Evolutionary conservation across 306 rosid species (phyloP).

Genomic region (Acacia crassicarpa): DNA sequence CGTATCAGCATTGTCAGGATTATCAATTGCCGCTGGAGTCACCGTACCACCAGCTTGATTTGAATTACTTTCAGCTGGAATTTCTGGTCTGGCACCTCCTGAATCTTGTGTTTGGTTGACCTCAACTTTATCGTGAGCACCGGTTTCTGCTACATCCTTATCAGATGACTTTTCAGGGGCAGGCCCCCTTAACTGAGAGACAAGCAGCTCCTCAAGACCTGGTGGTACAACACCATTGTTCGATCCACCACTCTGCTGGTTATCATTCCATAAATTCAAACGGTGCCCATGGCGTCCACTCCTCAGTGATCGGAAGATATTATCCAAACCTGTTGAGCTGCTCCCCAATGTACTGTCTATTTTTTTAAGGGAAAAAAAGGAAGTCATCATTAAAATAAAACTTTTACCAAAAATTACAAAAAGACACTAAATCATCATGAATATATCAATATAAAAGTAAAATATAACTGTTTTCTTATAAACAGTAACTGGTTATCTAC

Average conservation of each 20-base stretch:
- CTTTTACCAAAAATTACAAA: neutral
- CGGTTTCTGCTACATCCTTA: conserved; percentile 45
- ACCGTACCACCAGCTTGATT: conserved; percentile 45
- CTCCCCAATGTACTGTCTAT: conserved; percentile 67
- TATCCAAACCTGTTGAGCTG: conserved; percentile 72
- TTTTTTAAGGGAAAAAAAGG: neutral
- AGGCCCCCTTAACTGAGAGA: conserved; percentile 82
- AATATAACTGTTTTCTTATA: neutral
- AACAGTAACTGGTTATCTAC: neutral
- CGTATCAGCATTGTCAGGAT: conserved; percentile 41
- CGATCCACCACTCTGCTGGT: conserved; percentile 78
- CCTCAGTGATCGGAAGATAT: conserved; percentile 87
- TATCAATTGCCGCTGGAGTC: conserved; percentile 35
- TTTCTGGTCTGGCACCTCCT: conserved; percentile 55
- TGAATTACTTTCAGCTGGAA: conserved; percentile 54
- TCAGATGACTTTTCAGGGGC: conserved; percentile 62
- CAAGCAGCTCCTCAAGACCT: conserved; percentile 94
- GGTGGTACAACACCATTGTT: conserved; percentile 67
- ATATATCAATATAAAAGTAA: neutral
- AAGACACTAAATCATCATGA: conserved; percentile 31
- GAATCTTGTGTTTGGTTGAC: conserved; percentile 56
- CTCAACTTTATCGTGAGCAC: conserved; percentile 51
- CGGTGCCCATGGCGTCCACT: conserved; percentile 99
- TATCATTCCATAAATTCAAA: conserved; percentile 82
- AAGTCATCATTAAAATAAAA: neutral